Evolutionary conservation across 1,139 yeast species (phyloP), one percentile per base, ranked within the genome.

Genomic region (Yamadazyma triangularis): DNA sequence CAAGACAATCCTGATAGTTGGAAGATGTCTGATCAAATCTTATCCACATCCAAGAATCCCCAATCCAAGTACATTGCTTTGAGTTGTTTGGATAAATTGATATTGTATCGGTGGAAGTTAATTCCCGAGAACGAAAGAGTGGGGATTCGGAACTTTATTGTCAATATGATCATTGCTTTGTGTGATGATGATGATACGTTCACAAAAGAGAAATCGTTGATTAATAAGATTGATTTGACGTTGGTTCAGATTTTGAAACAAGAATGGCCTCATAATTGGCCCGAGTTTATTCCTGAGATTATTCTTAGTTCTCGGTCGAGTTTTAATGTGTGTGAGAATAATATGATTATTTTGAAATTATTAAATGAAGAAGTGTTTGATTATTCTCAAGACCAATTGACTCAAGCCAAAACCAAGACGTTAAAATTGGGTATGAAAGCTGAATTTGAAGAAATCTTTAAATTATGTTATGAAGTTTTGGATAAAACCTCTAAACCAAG

Each of bases 241-340:
- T 69, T 91, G 51, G 98, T 91, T 24, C 94, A 91, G 51, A 81
- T 91, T 31, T 75, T 91, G 51, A 91, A 91, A 54, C 97, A 93
- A 60, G 99, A 91, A 55, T 91, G 99, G 99, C 99, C 99, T 24
- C 88, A 81, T 46, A 85, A 88, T 53, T 91, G 99, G 99, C 97
- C 97, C 14, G 86, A 84, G 47, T 91, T 93, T 50, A 83, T 91
- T 32, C 96, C 97, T 10, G 98, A 93, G 55, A 76, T 91, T 40
- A 93, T 91, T 26, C 73, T 73, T 41, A 81, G 95, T 42, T 82
- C 95, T 31, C 77, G 87, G 41, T 78, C 93, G 13, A 83, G 94
- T 25, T 77, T 84, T 58, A 89, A 88, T 48, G 96, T 91, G 29
- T 93, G 98, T 64, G 98, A 91, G 59, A 91, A 91, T 62, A 91